phyloP scores from a whole-genome alignment of 2,329 filamentous ascomycete species.

The Penicillium sp. region DNA sequence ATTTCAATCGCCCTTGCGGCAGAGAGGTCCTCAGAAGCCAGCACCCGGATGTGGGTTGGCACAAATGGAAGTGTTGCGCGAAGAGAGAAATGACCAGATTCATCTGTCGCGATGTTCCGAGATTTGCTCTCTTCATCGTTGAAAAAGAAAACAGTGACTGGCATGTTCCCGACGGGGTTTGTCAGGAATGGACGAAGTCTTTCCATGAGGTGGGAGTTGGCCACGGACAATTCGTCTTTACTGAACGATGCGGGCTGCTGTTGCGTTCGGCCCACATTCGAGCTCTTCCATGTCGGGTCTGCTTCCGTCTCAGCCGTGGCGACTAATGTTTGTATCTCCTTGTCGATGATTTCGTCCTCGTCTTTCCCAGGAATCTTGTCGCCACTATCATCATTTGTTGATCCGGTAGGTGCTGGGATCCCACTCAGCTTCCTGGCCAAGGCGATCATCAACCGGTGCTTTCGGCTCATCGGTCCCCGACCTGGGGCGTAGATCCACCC shows the following conservation, averaged over 20 bases:
- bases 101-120: slow-evolving; percentile 77
- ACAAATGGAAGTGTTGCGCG: slow-evolving; percentile 82
- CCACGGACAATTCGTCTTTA: slow-evolving; percentile 69
- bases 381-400: slow-evolving; percentile 29
- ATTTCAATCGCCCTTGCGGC: slow-evolving; percentile 73
- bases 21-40: slow-evolving; percentile 81
- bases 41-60: slow-evolving; percentile 80
- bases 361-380: slow-evolving; percentile 40
- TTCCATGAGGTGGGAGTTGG: slow-evolving; percentile 84
- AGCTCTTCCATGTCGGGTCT: slow-evolving; percentile 65
- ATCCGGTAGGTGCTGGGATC: slow-evolving; percentile 62
- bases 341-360: slow-evolving; percentile 65
- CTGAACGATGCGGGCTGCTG: slow-evolving; percentile 51
- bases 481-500: slow-evolving; percentile 94
- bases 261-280: slow-evolving; percentile 46
- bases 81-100: slow-evolving; percentile 80
- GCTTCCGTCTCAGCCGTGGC: slow-evolving; percentile 67
- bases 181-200: slow-evolving; percentile 86
- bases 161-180: slow-evolving; percentile 69
- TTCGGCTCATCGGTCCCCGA: slow-evolving; percentile 75
- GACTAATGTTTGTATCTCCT: slow-evolving; percentile 73
- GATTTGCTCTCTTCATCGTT: slow-evolving; percentile 79
- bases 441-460: slow-evolving; percentile 81
- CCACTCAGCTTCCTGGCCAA: slow-evolving; percentile 84
- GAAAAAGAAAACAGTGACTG: slow-evolving; percentile 93